phyloP scores from a whole-genome alignment of 1,284 basidiomycete species.

The Ganoderma sinense region DNA sequence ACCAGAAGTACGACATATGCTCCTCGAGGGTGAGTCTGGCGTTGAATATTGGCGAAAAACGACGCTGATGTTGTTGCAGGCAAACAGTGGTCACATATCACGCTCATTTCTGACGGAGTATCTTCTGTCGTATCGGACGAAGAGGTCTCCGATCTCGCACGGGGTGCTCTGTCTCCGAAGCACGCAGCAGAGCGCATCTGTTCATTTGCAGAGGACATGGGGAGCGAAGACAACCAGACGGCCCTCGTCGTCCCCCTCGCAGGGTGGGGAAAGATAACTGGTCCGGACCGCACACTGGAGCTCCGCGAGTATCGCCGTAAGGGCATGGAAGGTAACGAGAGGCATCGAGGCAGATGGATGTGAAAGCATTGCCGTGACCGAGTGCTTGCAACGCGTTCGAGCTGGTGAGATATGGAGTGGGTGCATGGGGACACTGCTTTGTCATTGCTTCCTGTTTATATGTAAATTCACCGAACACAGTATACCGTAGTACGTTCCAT shows the following conservation, averaged over 20 bases:
- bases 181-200: constrained; percentile 86
- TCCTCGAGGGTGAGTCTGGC: constrained; percentile 71
- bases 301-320: constrained; percentile 81
- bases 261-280: constrained; percentile 88
- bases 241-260: constrained; percentile 92
- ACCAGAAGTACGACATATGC: constrained; percentile 87
- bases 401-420: neutral
- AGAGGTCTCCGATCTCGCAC: constrained; percentile 92
- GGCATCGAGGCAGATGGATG: constrained; percentile 73
- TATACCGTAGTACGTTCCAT: constrained; percentile 18
- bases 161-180: constrained; percentile 76
- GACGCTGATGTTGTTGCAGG: constrained; percentile 49
- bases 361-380: neutral
- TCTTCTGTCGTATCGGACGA: constrained; percentile 92
- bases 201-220: constrained; percentile 90
- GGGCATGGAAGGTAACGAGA: constrained; percentile 78
- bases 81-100: constrained; percentile 79
- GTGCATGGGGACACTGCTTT: constrained; percentile 1
- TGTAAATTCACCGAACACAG: constrained; percentile 12
- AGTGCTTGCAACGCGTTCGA: neutral
- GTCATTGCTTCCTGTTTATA: neutral
- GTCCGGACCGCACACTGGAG: constrained; percentile 82
- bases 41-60: too few relatives aligned
- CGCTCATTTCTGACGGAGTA: constrained; percentile 91
- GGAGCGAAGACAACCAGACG: constrained; percentile 92